Evolutionary conservation across 2,329 filamentous ascomycete species (phyloP).

Genomic region (Fusarium subglutinans): DNA sequence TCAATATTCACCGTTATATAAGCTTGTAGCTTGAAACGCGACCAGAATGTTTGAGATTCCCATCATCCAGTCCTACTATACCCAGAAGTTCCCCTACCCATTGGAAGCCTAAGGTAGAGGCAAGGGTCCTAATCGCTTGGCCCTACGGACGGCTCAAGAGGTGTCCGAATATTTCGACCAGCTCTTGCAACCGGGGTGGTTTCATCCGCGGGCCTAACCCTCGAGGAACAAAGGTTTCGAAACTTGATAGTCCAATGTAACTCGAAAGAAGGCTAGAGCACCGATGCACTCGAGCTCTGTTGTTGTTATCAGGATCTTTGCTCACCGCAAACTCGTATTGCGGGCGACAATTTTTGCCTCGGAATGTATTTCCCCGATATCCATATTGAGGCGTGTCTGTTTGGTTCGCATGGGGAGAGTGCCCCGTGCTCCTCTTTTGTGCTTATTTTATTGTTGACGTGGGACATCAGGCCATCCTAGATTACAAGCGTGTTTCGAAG

Average conservation of each 20-base stretch:
- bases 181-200: slow-evolving; percentile 28
- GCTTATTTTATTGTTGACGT: slow-evolving; percentile 17
- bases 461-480: slow-evolving; percentile 30
- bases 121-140: slow-evolving; percentile 33
- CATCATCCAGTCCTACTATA: slow-evolving; percentile 6
- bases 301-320: background rate
- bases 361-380: slow-evolving; percentile 35
- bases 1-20: slow-evolving; percentile 34
- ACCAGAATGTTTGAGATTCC: slow-evolving; percentile 30
- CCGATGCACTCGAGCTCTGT: background rate
- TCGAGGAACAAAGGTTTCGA: slow-evolving; percentile 23
- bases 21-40: slow-evolving; percentile 26
- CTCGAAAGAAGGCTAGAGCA: slow-evolving; percentile 11
- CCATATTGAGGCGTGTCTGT: slow-evolving; percentile 33
- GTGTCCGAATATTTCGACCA: slow-evolving; percentile 21
- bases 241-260: slow-evolving; percentile 15
- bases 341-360: slow-evolving; percentile 2
- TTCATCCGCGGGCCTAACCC: slow-evolving; percentile 7
- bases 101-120: background rate
- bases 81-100: slow-evolving; percentile 12
- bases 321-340: slow-evolving; percentile 17
- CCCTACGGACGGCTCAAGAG: slow-evolving; percentile 25
- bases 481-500: slow-evolving; percentile 37
- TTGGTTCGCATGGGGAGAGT: slow-evolving; percentile 33
- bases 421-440: slow-evolving; percentile 31